Percentiles rank a stretch among this genome's conserved stretches.
phyloP scores from a whole-genome alignment of 2,329 filamentous ascomycete species.

The Pseudogymnoascus sp. region DNA sequence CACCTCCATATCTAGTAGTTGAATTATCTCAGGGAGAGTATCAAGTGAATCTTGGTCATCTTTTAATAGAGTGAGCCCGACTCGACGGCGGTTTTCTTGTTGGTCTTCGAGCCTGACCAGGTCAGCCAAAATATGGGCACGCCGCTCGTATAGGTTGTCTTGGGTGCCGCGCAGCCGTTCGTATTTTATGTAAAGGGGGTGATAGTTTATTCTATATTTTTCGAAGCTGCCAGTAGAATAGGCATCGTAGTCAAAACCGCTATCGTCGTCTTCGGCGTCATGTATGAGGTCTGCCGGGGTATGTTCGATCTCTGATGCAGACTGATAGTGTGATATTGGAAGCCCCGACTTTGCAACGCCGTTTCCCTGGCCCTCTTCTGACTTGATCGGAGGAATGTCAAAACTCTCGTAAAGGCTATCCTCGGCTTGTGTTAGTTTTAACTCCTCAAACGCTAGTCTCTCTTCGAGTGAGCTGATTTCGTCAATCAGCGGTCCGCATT shows the following conservation, averaged over 20 bases:
- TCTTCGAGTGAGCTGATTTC: conserved; percentile 18
- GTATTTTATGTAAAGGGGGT: conserved; percentile 16
- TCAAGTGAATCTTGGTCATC: conserved; percentile 19
- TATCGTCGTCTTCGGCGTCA: background rate
- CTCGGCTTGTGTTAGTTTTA: background rate
- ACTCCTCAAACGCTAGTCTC: conserved; percentile 13
- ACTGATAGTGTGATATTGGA: background rate
- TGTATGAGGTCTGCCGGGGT: background rate
- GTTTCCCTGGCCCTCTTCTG: background rate
- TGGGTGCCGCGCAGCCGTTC: conserved; percentile 11
- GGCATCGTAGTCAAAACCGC: background rate
- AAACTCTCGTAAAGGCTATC: background rate
- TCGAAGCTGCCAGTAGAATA: conserved; percentile 5
- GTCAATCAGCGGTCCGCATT: conserved; percentile 19
- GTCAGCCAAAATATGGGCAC: conserved; percentile 14
- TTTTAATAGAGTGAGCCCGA: conserved; percentile 7
- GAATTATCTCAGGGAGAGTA: conserved; percentile 10
- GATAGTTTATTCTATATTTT: conserved; percentile 9
- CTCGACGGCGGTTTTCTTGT: background rate
- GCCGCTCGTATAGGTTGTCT: conserved; percentile 16
- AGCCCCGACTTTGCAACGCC: background rate
- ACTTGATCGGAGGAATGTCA: background rate
- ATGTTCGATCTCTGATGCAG: background rate
- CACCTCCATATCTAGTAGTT: conserved; percentile 11
- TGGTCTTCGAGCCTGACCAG: conserved; percentile 13